Percentiles rank a stretch among this genome's conserved stretches.
phyloP scores from a whole-genome alignment of 768 basidiomycete species.

The Saitozyma sp. region DNA sequence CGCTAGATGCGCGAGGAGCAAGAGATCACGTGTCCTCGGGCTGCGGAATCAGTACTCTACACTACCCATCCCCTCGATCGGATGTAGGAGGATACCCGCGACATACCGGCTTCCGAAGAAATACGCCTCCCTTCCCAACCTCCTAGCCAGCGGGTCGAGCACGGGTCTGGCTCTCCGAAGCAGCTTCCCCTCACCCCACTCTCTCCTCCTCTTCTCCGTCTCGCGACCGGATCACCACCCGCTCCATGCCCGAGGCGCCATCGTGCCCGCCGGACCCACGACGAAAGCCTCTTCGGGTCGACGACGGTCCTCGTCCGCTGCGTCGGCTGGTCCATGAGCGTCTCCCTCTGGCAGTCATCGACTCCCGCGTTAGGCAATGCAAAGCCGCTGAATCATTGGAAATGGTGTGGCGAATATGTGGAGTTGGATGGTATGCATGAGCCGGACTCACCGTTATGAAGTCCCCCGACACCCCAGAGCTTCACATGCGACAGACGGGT shows the following conservation, averaged over 20 bases:
- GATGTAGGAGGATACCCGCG: no score
- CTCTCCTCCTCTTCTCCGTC: slow-evolving; percentile 24
- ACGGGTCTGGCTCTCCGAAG: slow-evolving; percentile 23
- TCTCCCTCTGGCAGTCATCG: neutral
- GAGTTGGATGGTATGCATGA: slow-evolving; percentile 22
- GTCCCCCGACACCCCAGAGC: slow-evolving; percentile 41
- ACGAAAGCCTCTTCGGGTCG: slow-evolving; percentile 24
- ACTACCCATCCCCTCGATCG: no score
- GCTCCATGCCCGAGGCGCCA: slow-evolving; percentile 36
- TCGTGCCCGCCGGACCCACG: slow-evolving; percentile 38
- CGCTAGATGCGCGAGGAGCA: slow-evolving; percentile 30
- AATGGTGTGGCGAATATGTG: slow-evolving; percentile 37
- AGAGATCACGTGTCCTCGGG: slow-evolving; percentile 28
- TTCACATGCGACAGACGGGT: slow-evolving; percentile 36
- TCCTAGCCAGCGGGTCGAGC: slow-evolving; percentile 28
- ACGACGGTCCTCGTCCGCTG: slow-evolving; percentile 29
- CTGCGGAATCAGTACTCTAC: neutral
- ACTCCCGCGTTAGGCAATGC: no score
- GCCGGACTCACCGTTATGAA: slow-evolving; percentile 21
- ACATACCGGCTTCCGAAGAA: slow-evolving; percentile 35
- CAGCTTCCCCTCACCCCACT: slow-evolving; percentile 36
- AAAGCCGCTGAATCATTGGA: slow-evolving; percentile 35
- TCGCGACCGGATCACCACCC: slow-evolving; percentile 40
- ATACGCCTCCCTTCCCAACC: slow-evolving; percentile 22
- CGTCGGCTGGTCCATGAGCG: slow-evolving; percentile 20